Base-by-base conservation (phyloP, 2,329 filamentous ascomycete species). In the Ramichloridium luteum region DNA sequence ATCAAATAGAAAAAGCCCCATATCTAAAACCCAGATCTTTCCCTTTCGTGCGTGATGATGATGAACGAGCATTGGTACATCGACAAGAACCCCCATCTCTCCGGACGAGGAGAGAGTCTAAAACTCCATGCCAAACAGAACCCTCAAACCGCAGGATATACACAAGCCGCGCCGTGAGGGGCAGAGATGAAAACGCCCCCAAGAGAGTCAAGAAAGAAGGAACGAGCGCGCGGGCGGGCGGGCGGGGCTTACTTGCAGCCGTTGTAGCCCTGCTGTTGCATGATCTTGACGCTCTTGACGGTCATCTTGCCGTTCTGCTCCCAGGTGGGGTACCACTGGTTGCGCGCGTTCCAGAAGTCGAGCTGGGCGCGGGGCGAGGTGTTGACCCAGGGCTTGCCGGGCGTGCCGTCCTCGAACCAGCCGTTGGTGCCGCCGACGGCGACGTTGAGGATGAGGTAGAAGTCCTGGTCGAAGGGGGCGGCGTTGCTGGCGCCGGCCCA, bases 371-470 rank as follows among this genome's bases (percentile, higher is more conserved):
- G 77, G 2, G 64, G 55, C 31, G 72, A 77, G 11, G 54, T 61
- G 51, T 90, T 78, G 17, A 83, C 65, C 83, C 83, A 92, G 1
- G 83, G 83, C 64, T 92, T 92, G 17, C 67, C 69, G 25, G 66
- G 67, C 44, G 68, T 61, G 13, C 75, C 73, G 52, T 92, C 81
- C 48, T 77, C 62, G 50, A 90, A 92, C 81, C 81, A 92, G 22
- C 82, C 82, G 34, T 57, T 56, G 13, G 54, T 56, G 29, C 49
- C 51, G 17, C 53, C 54, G 14, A 58, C 56, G 15, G 57, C 57
- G 13, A 59, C 53, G 39, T 59, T 59, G 34, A 60, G 36, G 35
- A 58, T 55, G 31, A 60, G 46, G 41, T 58, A 59, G 43, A 60
- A 60, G 37, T 57, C 50, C 37, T 58, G 51, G 37, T 59, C 57